Evolutionary conservation across 345 rosid genomes (phyloP).

Genomic region (Euphorbia peplus): DNA sequence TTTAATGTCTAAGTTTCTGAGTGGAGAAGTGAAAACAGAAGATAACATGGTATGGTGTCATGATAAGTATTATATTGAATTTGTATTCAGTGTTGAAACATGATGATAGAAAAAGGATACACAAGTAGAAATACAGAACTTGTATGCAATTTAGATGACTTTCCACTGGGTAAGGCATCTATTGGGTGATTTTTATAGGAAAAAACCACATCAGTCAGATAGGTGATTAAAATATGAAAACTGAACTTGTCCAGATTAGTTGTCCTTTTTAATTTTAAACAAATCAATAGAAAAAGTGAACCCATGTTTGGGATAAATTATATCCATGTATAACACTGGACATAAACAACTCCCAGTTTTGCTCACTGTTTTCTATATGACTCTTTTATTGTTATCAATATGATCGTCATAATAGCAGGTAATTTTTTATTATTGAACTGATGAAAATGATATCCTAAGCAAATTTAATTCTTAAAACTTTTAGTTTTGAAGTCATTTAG

Average conservation of each 20-base stretch:
- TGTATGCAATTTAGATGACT: neutral
- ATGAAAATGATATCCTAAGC: no score
- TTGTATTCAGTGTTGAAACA: neutral
- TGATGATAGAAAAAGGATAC: neutral
- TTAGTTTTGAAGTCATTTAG: no score
- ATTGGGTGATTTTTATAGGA: neutral
- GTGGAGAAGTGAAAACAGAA: neutral
- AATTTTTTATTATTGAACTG: no score
- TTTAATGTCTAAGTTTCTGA: neutral
- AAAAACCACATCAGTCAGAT: neutral
- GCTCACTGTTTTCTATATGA: no score
- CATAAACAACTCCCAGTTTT: no score
- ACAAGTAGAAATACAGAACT: neutral
- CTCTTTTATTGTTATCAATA: no score
- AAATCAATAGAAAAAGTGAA: neutral
- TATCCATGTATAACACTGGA: no score
- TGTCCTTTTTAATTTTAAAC: neutral
- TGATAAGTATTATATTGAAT: no score
- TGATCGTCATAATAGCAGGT: no score
- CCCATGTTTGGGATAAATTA: no score
- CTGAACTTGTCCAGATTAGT: slow-evolving; percentile 11
- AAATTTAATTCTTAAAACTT: no score
- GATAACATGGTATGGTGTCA: neutral
- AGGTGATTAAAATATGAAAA: neutral
- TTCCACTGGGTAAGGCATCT: neutral